These are phyloP conservation scores for Zarea fungicola DNA, from an alignment of 2,329 filamentous ascomycete genomes.

Conservation along the genomic window DNA sequence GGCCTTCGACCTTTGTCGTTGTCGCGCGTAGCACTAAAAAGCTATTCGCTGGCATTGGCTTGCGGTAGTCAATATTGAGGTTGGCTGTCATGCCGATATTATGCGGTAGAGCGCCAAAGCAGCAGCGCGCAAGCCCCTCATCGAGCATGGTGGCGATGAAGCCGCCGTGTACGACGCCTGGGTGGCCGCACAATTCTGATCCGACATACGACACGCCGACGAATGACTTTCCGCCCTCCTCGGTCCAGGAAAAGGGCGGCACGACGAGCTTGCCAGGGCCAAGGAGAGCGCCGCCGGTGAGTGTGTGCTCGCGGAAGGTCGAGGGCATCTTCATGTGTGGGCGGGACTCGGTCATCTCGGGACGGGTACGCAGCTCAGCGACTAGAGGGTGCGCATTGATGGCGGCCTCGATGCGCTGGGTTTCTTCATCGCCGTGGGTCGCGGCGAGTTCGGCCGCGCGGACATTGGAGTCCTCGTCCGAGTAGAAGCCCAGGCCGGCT, in stretches of 20 bases:
- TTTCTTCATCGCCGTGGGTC: constrained; percentile 41
- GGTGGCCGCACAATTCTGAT: constrained; percentile 77
- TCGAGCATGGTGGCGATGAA: constrained; percentile 89
- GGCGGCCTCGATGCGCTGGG: constrained; percentile 60
- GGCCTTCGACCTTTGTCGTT: constrained; percentile 80
- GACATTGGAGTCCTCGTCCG: constrained; percentile 66
- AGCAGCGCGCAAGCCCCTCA: constrained; percentile 82
- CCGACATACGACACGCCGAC: constrained; percentile 75
- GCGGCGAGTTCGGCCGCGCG: constrained; percentile 49
- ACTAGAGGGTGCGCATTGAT: constrained; percentile 75
- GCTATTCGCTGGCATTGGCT: constrained; percentile 68
- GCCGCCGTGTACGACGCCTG: constrained; percentile 85
- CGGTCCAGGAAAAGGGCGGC: constrained; percentile 72
- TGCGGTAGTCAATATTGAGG: constrained; percentile 75
- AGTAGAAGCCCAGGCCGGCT: constrained; percentile 35
- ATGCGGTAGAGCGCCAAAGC: constrained; percentile 81
- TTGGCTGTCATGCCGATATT: constrained; percentile 83
- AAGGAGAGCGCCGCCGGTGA: constrained; percentile 75
- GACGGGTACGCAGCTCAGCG: constrained; percentile 58
- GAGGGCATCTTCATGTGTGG: constrained; percentile 83
- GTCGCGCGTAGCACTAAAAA: constrained; percentile 74
- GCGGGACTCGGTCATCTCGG: constrained; percentile 67
- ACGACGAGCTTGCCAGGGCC: constrained; percentile 73
- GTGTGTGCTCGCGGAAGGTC: constrained; percentile 62
- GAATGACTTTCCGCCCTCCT: constrained; percentile 62